phyloP scores from a whole-genome alignment of 768 basidiomycete genomes.

The Nevesoporus exiguus region DNA sequence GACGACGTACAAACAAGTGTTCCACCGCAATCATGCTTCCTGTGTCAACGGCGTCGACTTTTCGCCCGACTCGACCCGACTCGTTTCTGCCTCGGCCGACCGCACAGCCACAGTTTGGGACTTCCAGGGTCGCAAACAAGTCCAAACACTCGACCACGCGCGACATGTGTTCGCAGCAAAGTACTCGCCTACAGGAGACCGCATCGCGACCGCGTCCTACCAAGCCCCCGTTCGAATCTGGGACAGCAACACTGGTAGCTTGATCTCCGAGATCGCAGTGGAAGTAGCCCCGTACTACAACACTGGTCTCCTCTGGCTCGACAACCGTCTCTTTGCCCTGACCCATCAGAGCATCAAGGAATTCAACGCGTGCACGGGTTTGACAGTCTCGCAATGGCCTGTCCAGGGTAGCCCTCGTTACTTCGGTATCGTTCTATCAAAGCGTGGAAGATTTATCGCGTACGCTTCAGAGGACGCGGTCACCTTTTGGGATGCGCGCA shows the following conservation, averaged over 20 bases:
- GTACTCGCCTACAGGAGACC: not conserved
- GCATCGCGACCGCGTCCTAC: not conserved
- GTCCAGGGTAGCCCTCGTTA: not conserved
- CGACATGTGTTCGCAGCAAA: not conserved
- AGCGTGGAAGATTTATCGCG: not conserved
- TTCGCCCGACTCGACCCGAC: not conserved
- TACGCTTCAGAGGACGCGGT: not conserved
- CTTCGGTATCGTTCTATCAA: not conserved
- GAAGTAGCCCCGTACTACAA: not conserved
- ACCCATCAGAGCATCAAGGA: not conserved
- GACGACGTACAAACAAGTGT: not conserved
- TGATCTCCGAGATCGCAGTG: not conserved
- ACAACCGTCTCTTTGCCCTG: not conserved
- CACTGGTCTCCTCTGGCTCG: not conserved
- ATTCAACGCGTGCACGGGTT: not conserved
- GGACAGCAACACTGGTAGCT: not conserved
- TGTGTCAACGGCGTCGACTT: not conserved
- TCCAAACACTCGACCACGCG: not conserved
- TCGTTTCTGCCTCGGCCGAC: not conserved
- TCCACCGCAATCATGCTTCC: not conserved
- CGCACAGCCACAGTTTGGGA: not conserved
- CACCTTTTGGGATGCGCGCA: not conserved
- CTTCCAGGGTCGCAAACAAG: not conserved
- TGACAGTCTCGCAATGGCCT: not conserved
- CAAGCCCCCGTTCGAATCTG: not conserved